phyloP scores from a whole-genome alignment of 148 eudicot species.

The Nepenthes mirabilis region DNA sequence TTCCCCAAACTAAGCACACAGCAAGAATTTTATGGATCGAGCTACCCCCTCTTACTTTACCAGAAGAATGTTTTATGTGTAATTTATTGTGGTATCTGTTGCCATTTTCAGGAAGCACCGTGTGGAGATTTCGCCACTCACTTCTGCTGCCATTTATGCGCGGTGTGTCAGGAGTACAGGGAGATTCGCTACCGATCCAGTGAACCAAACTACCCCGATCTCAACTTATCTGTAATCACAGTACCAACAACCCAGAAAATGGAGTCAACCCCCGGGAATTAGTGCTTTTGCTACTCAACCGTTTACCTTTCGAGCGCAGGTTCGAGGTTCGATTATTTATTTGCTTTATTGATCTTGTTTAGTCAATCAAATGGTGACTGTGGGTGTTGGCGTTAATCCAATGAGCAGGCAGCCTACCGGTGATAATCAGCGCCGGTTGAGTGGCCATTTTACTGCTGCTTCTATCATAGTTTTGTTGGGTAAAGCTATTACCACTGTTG shows the following conservation, averaged over 20 bases:
- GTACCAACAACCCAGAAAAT: slow-evolving; percentile 70
- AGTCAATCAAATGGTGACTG: too few species aligned
- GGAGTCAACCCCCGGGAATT: slow-evolving; percentile 31
- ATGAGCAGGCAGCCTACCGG: too few species aligned
- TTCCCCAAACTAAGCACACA: background rate
- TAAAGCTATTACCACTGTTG: too few species aligned
- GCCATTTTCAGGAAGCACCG: slow-evolving; percentile 62
- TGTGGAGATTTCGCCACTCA: slow-evolving; percentile 87
- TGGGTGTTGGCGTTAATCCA: too few species aligned
- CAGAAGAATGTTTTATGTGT: background rate
- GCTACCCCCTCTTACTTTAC: too few species aligned
- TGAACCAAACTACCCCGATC: slow-evolving; percentile 26
- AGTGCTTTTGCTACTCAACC: background rate
- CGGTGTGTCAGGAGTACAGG: slow-evolving; percentile 89
- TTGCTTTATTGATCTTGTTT: too few species aligned
- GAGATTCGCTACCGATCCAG: slow-evolving; percentile 69
- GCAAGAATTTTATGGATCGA: too few species aligned
- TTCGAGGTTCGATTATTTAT: too few species aligned
- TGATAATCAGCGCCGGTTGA: too few species aligned
- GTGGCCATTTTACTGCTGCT: too few species aligned
- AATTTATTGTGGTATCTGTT: background rate
- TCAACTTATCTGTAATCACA: slow-evolving; percentile 26
- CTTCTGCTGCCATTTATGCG: slow-evolving; percentile 79
- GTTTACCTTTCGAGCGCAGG: too few species aligned
- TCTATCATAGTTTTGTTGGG: too few species aligned